Evolutionary conservation across 495 filamentous ascomycete species (phyloP).

Genomic region (Hyaloscypha bicolor): DNA sequence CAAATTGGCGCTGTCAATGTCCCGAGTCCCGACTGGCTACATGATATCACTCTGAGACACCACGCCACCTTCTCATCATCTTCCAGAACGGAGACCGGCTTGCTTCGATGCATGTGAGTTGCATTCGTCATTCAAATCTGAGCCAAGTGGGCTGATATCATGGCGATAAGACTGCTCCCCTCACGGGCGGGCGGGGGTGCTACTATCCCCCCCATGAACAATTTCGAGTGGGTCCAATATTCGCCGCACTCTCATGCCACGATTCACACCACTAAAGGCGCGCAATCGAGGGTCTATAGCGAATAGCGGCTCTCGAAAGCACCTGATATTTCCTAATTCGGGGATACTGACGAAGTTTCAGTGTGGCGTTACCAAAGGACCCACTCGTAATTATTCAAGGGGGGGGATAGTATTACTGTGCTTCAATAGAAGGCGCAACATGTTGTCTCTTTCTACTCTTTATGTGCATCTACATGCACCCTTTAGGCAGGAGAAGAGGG

Average conservation of each 20-base stretch:
- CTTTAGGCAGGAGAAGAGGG: neutral
- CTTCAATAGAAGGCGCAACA: neutral
- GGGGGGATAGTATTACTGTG: too few relatives aligned
- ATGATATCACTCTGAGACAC: neutral
- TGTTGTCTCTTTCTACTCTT: neutral
- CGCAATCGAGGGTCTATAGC: too few relatives aligned
- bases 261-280: too few relatives aligned
- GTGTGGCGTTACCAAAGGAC: too few relatives aligned
- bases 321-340: too few relatives aligned
- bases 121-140: neutral
- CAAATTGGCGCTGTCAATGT: neutral
- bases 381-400: too few relatives aligned
- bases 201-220: too few relatives aligned
- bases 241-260: too few relatives aligned
- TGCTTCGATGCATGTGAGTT: neutral
- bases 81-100: neutral
- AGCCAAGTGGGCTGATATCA: neutral
- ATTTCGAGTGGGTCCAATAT: too few relatives aligned
- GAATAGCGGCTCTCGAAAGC: too few relatives aligned
- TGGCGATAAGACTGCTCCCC: neutral
- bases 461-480: neutral
- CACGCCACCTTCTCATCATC: neutral
- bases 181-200: too few relatives aligned
- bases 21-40: neutral
- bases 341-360: too few relatives aligned